Base-by-base conservation (phyloP, 805 yeast species). In the Candida sphagnicola region DNA sequence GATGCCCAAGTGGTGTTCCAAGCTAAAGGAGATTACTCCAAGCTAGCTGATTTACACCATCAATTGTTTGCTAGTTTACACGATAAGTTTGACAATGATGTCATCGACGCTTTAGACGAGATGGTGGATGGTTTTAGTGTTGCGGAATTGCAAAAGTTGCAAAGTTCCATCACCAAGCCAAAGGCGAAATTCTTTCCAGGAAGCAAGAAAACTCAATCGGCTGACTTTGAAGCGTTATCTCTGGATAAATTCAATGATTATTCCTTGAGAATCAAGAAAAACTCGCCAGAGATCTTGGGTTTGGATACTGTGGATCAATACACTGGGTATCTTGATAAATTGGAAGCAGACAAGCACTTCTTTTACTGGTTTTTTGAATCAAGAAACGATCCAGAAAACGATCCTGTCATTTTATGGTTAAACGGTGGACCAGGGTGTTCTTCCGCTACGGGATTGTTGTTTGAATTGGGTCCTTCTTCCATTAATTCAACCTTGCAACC, bases 361-460 rank as follows among this genome's bases (percentile, higher is more conserved):
- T 91, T 90, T 62, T 91, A 81, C 70, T 89, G 95, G 95, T 82
- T 83, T 54, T 91, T 91, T 51, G 97, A 90, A 62, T 83, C 95
- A 37, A 79, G 96, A 67, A 82, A 82, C 53, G 88, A 87, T 59
- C 97, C 97, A 3, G 64, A 61, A 38, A 85, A 70, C 38, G 97
- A 91, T 61, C 97, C 97, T 2, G 74, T 89, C 16, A 74, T 91
- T 39, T 70, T 91, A 49, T 89, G 96, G 98, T 70, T 90, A 51
- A 90, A 90, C 57, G 97, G 97, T 47, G 96, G 97, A 4, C 97
- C 97, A 26, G 97, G 97, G 10, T 90, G 97, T 58, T 86, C 96
- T 0, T 86, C 96, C 1, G 65, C 88, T 56, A 86, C 95, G 24
- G 97, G 97, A 6, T 68, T 90, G 41, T 78, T 91, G 51, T 88